Conservation (phyloP, 352 stramenopile species). For the Pythium aquatile region DNA sequence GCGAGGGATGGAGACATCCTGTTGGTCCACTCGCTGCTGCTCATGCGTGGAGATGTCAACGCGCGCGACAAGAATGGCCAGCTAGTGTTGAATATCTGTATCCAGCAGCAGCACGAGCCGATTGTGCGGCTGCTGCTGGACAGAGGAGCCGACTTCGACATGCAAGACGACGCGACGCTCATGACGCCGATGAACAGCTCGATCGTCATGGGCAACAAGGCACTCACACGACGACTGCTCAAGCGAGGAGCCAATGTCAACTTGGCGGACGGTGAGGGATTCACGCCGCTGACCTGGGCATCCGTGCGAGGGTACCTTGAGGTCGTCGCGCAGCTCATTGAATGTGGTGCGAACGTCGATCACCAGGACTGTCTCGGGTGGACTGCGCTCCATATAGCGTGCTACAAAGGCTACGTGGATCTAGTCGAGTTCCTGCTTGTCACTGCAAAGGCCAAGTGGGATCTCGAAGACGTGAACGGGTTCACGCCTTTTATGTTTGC, state of each 20-base stretch:
- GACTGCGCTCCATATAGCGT: slow-evolving; percentile 69
- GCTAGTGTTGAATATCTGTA: slow-evolving; percentile 66
- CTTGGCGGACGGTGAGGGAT: slow-evolving; percentile 52
- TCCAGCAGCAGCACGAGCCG: slow-evolving; percentile 75
- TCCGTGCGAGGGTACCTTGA: slow-evolving; percentile 71
- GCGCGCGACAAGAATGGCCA: slow-evolving; percentile 54
- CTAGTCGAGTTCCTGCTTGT: slow-evolving; percentile 71
- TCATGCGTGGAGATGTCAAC: slow-evolving; percentile 52
- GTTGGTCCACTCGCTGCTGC: slow-evolving; percentile 57
- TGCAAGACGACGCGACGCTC: slow-evolving; percentile 54
- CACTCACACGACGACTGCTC: slow-evolving; percentile 54
- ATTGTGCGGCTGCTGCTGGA: slow-evolving; percentile 72
- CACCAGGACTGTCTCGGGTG: slow-evolving; percentile 62
- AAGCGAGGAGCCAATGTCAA: slow-evolving; percentile 56
- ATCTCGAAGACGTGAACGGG: slow-evolving; percentile 64
- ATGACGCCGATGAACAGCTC: slow-evolving; percentile 67
- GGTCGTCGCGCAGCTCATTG: slow-evolving; percentile 64
- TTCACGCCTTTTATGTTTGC: slow-evolving; percentile 72
- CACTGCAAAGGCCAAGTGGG: slow-evolving; percentile 36
- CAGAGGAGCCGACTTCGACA: slow-evolving; percentile 61
- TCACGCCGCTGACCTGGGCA: slow-evolving; percentile 68
- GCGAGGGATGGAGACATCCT: slow-evolving; percentile 81
- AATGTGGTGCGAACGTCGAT: slow-evolving; percentile 56
- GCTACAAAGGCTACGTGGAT: slow-evolving; percentile 68
- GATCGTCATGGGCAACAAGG: slow-evolving; percentile 86